Percentiles rank a stretch among this genome's conserved stretches.
Conservation (phyloP, 495 filamentous ascomycete species). For the Halenospora varia region DNA sequence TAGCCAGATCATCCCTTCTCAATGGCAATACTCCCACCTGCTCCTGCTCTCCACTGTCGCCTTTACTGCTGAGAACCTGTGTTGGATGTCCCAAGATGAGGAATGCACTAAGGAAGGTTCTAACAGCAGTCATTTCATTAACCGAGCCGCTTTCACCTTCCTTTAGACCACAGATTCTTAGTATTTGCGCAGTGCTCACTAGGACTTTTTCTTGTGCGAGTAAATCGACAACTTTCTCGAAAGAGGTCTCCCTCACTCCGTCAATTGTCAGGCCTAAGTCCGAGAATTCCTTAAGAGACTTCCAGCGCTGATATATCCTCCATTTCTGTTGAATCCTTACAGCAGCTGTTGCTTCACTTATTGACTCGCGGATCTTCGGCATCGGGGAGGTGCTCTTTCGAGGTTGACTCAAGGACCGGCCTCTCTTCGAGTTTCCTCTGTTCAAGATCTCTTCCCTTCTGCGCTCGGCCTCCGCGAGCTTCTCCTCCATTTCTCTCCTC, state of each 20-base stretch:
- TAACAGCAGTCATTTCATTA: constrained; percentile 71
- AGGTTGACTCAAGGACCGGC: constrained; percentile 39
- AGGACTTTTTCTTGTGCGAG: constrained; percentile 75
- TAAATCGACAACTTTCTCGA: constrained; percentile 75
- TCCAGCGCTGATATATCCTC: constrained; percentile 57
- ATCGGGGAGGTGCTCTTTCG: constrained; percentile 43
- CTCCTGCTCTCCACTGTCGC: constrained; percentile 69
- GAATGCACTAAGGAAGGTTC: constrained; percentile 90
- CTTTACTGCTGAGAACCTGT: constrained; percentile 82
- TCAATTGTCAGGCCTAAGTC: constrained; percentile 71
- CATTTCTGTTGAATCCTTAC: constrained; percentile 73
- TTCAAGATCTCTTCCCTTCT: constrained; percentile 56
- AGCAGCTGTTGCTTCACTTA: constrained; percentile 65
- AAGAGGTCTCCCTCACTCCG: constrained; percentile 65
- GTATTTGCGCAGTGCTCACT: constrained; percentile 60
- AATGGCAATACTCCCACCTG: constrained; percentile 53
- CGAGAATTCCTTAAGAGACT: constrained; percentile 60
- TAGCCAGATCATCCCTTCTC: constrained; percentile 47
- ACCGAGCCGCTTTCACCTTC: constrained; percentile 65
- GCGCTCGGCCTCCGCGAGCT: constrained; percentile 81
- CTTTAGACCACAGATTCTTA: constrained; percentile 73
- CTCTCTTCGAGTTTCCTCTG: constrained; percentile 48
- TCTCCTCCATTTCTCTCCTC: constrained; percentile 77
- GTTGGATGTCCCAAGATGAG: constrained; percentile 88
- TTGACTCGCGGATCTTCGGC: constrained; percentile 50